These are phyloP conservation scores for Lichina pygmaea DNA, from an alignment of 495 filamentous ascomycete species.

Conservation along the genomic window DNA sequence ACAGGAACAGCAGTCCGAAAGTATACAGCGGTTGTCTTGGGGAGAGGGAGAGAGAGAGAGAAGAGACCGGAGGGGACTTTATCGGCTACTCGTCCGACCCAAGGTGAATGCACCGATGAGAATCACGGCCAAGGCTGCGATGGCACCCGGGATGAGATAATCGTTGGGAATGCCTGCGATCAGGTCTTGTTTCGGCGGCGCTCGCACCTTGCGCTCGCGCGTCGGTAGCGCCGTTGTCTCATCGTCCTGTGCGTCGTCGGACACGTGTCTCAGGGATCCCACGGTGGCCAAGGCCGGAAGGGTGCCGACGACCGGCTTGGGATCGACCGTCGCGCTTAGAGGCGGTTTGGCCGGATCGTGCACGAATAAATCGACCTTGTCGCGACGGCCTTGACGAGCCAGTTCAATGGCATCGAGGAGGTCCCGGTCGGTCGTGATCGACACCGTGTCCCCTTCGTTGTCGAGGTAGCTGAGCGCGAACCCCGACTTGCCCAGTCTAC, in stretches of 20 bases:
- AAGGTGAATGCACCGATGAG: slow-evolving; percentile 88
- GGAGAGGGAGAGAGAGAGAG: no score
- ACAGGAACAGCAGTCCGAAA: no score
- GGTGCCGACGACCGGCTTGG: slow-evolving; percentile 28
- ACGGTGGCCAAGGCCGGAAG: slow-evolving; percentile 24
- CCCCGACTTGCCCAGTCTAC: slow-evolving; percentile 49
- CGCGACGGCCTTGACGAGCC: slow-evolving; percentile 43
- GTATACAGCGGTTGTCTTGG: no score
- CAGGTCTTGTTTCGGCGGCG: slow-evolving; percentile 21
- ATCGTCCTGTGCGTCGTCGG: slow-evolving; percentile 15
- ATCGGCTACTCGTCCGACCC: slow-evolving; percentile 30
- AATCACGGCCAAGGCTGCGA: slow-evolving; percentile 80
- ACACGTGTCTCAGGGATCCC: slow-evolving; percentile 35
- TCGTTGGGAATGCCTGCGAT: slow-evolving; percentile 90
- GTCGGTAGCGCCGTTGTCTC: slow-evolving; percentile 10
- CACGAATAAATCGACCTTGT: slow-evolving; percentile 94
- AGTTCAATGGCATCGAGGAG: slow-evolving; percentile 72
- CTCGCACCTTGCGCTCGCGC: neutral
- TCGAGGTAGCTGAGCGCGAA: slow-evolving; percentile 92
- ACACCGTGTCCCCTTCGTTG: slow-evolving; percentile 91
- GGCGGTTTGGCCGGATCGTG: slow-evolving; percentile 78
- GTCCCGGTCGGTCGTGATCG: slow-evolving; percentile 87
- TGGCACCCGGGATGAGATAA: slow-evolving; percentile 71
- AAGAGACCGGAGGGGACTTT: no score
- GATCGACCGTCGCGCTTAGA: slow-evolving; percentile 36